phyloP scores from a whole-genome alignment of 441 rosid species.

The Pelargonium myrrhifolium region DNA sequence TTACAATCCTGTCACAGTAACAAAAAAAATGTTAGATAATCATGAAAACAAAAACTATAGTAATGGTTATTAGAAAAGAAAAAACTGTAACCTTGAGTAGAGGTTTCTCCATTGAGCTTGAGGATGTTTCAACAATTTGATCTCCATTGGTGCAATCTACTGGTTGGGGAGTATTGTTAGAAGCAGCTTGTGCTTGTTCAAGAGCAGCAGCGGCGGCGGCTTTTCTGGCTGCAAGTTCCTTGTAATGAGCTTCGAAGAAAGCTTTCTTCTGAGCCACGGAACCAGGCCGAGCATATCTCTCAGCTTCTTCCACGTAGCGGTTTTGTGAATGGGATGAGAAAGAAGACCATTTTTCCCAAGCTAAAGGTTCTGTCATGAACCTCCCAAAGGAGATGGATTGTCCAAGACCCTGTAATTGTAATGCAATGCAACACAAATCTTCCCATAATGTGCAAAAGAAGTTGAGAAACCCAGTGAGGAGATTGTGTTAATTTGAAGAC shows the following conservation, averaged over 20 bases:
- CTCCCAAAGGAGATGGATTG: slow-evolving; percentile 65
- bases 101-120: slow-evolving; percentile 33
- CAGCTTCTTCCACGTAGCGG: slow-evolving; percentile 67
- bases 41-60: too few relatives aligned
- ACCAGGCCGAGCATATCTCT: slow-evolving; percentile 58
- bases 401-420: slow-evolving; percentile 35
- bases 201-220: slow-evolving; percentile 44
- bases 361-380: slow-evolving; percentile 50
- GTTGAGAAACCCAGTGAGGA: background rate
- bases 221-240: slow-evolving; percentile 55
- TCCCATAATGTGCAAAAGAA: background rate
- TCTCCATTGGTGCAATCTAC: slow-evolving; percentile 14
- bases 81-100: slow-evolving; percentile 43
- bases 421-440: background rate
- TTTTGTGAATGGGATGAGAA: slow-evolving; percentile 25
- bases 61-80: too few relatives aligned
- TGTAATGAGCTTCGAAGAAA: slow-evolving; percentile 76
- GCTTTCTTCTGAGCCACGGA: slow-evolving; percentile 80
- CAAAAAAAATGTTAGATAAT: too few relatives aligned
- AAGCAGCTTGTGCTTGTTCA: slow-evolving; percentile 33
- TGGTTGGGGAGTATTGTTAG: slow-evolving; percentile 7
- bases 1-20: slow-evolving; percentile 26
- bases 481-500: background rate
- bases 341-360: slow-evolving; percentile 74
- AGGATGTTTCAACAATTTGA: too few relatives aligned